Percentiles rank a stretch among this genome's conserved stretches.
These are phyloP conservation scores for Xylariales sp. DNA, from an alignment of 2,329 filamentous ascomycete species.

Conservation along the genomic window DNA sequence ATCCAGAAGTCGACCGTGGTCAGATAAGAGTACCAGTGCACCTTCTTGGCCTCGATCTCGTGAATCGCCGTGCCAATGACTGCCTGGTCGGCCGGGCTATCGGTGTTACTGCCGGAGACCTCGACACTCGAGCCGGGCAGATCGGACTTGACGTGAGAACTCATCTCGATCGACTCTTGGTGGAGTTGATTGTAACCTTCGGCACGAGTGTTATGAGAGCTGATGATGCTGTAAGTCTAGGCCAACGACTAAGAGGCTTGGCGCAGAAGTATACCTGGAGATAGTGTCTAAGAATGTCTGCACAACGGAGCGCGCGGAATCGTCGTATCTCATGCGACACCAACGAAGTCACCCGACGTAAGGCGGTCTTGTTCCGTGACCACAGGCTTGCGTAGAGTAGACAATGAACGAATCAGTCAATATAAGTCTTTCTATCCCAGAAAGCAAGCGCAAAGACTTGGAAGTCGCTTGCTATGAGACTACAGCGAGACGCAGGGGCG, in stretches of 20 bases:
- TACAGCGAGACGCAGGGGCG: conserved; percentile 36
- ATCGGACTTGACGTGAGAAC: conserved; percentile 19
- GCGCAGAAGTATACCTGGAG: too few relatives aligned
- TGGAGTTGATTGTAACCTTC: conserved; percentile 16
- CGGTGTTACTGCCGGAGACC: conserved; percentile 17
- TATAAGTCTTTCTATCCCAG: conserved; percentile 52
- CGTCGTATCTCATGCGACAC: conserved; percentile 15
- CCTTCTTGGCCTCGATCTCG: conserved; percentile 48
- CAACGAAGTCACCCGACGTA: not conserved
- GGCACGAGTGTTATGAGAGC: conserved; percentile 6
- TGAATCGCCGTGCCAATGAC: conserved; percentile 46
- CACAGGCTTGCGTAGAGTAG: not conserved
- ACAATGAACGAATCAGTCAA: not conserved
- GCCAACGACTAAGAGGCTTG: too few relatives aligned
- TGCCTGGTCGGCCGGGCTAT: conserved; percentile 27
- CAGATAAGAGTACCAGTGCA: conserved; percentile 69
- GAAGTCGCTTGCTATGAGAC: conserved; percentile 54
- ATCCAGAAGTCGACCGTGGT: conserved; percentile 84
- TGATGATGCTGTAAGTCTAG: not conserved
- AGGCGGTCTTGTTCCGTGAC: not conserved
- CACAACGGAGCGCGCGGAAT: conserved; percentile 6
- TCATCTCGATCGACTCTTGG: conserved; percentile 22
- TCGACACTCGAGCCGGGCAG: conserved; percentile 21
- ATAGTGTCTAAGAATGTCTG: not conserved
- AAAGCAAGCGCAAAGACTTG: conserved; percentile 63